Percentiles rank a stretch among this genome's conserved stretches.
phyloP scores from a whole-genome alignment of 2,329 filamentous ascomycete species.

The Triangularia verruculosa region DNA sequence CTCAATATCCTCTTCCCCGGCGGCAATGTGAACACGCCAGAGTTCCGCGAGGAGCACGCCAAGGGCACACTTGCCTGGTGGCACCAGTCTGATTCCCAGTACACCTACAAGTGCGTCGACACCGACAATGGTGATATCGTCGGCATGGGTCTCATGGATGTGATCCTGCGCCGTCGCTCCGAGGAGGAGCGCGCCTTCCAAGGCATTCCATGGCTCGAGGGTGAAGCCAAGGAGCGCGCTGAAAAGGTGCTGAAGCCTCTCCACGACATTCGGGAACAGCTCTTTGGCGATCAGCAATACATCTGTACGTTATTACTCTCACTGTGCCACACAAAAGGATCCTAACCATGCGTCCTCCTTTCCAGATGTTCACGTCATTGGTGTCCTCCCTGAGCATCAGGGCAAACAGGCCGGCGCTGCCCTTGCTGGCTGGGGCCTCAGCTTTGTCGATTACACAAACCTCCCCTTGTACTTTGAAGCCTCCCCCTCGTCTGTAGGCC shows the following conservation, averaged over 20 bases:
- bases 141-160: slow-evolving; percentile 47
- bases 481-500: slow-evolving; percentile 39
- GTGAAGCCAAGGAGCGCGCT: slow-evolving; percentile 42
- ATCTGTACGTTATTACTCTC: slow-evolving; percentile 38
- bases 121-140: slow-evolving; percentile 41
- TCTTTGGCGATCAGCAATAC: slow-evolving; percentile 40
- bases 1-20: slow-evolving; percentile 43
- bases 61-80: slow-evolving; percentile 40
- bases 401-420: slow-evolving; percentile 41
- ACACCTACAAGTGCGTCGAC: slow-evolving; percentile 48
- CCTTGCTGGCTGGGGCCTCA: slow-evolving; percentile 41
- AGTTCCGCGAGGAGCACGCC: slow-evolving; percentile 44
- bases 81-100: slow-evolving; percentile 40
- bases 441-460: slow-evolving; percentile 36
- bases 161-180: slow-evolving; percentile 38
- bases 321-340: not conserved
- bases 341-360: not conserved
- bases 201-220: slow-evolving; percentile 46
- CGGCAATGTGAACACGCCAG: slow-evolving; percentile 29
- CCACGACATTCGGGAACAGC: slow-evolving; percentile 40
- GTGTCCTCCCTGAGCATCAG: slow-evolving; percentile 43
- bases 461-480: slow-evolving; percentile 49
- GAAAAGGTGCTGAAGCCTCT: slow-evolving; percentile 43
- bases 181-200: slow-evolving; percentile 43
- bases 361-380: slow-evolving; percentile 35